Percentiles rank a stretch among this genome's conserved stretches.
phyloP scores from a whole-genome alignment of 139 green algal species.

The Coelastrella sp. region DNA sequence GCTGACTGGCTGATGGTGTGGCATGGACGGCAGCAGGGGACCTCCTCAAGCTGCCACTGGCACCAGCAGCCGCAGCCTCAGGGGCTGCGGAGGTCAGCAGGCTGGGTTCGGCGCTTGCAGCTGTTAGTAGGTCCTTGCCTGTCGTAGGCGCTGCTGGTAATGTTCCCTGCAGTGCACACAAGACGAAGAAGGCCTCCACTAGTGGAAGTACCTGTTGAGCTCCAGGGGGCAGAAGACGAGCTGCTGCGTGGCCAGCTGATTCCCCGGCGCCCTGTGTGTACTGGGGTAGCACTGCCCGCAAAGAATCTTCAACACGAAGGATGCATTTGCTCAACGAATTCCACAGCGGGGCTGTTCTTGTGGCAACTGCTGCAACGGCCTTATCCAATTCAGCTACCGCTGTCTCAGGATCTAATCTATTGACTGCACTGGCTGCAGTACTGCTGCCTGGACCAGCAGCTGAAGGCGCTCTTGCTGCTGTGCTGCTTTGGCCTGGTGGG shows the following conservation, averaged over 20 bases:
- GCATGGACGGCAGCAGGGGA: background rate
- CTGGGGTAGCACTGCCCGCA: constrained; percentile 19
- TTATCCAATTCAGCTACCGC: constrained; percentile 22
- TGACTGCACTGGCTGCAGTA: background rate
- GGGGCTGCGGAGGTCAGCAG: background rate
- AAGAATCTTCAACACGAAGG: constrained; percentile 54
- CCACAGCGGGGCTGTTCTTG: constrained; percentile 67
- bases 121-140: constrained; percentile 26
- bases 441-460: constrained; percentile 31
- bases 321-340: constrained; percentile 63
- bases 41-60: background rate
- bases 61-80: background rate
- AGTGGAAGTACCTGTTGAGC: constrained; percentile 86
- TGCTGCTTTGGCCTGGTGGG: too few species aligned
- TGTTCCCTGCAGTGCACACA: constrained; percentile 68
- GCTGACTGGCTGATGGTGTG: background rate
- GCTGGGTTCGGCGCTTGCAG: constrained; percentile 31
- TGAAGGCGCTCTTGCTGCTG: constrained; percentile 8
- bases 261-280: background rate
- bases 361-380: constrained; percentile 45
- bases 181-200: constrained; percentile 94
- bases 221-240: constrained; percentile 77
- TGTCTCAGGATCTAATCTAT: background rate
- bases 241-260: constrained; percentile 19
- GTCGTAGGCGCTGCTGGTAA: constrained; percentile 48